Evolutionary conservation across 306 rosid species (phyloP).

Genomic region (Canavalia gladiata): DNA sequence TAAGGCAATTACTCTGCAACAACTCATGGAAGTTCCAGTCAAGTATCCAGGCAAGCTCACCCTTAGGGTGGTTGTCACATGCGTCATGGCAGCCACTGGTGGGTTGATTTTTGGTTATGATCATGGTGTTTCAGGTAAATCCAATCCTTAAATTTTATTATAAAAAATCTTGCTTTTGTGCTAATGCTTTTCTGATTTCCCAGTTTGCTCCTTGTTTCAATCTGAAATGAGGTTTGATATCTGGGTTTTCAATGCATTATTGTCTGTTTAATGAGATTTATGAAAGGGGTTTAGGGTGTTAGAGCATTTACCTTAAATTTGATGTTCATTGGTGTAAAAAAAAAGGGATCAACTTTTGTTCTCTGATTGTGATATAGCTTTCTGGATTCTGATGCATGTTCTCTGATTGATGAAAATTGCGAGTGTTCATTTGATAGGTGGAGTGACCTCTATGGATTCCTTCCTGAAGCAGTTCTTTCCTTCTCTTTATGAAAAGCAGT

Average conservation of each 20-base stretch:
- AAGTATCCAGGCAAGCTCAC: slow-evolving; percentile 69
- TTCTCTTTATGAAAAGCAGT: slow-evolving; percentile 59
- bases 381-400: slow-evolving; percentile 9
- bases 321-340: background rate
- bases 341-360: background rate
- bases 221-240: slow-evolving; percentile 2
- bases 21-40: slow-evolving; percentile 25
- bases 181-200: background rate
- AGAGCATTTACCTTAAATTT: slow-evolving; percentile 8
- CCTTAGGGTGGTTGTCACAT: slow-evolving; percentile 60
- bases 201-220: background rate
- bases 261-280: background rate
- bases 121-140: slow-evolving; percentile 82
- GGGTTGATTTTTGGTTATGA: slow-evolving; percentile 90
- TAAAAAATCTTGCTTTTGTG: slow-evolving; percentile 2
- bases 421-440: slow-evolving; percentile 57
- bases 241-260: slow-evolving; percentile 25
- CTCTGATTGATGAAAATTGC: slow-evolving; percentile 30
- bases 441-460: slow-evolving; percentile 86
- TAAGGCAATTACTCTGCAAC: background rate
- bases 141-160: background rate
- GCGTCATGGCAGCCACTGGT: slow-evolving; percentile 72
- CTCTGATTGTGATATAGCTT: background rate
- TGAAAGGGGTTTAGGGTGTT: background rate
- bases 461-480: slow-evolving; percentile 70